Evolutionary conservation across 2,329 filamentous ascomycete genomes (phyloP).

Genomic region (Penicillium sp.): DNA sequence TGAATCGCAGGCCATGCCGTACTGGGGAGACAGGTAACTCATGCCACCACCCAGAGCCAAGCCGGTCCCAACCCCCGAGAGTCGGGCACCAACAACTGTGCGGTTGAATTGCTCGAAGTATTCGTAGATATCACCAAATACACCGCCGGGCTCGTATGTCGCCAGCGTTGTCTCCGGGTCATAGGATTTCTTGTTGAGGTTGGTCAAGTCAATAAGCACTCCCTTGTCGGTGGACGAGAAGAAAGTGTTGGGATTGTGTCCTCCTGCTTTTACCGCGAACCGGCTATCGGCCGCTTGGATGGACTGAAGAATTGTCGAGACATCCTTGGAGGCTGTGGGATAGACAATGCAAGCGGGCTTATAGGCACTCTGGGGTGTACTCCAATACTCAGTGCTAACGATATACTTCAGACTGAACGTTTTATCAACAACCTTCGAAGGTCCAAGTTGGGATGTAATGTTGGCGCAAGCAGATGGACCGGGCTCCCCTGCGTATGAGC

Average conservation of each 20-base stretch:
- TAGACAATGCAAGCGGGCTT: conserved; percentile 29
- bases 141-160: conserved; percentile 25
- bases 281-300: conserved; percentile 24
- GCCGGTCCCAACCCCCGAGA: conserved; percentile 26
- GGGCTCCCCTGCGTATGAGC: conserved; percentile 4
- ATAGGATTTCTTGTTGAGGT: conserved; percentile 27
- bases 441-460: conserved; percentile 53
- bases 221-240: conserved; percentile 27
- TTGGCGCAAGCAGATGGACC: conserved; percentile 31
- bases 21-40: conserved; percentile 28
- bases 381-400: conserved; percentile 27
- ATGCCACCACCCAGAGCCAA: conserved; percentile 27
- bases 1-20: conserved; percentile 29
- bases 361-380: conserved; percentile 24
- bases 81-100: conserved; percentile 26
- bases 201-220: conserved; percentile 24
- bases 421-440: conserved; percentile 19
- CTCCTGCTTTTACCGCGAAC: conserved; percentile 29
- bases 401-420: conserved; percentile 18
- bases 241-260: conserved; percentile 30
- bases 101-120: conserved; percentile 20
- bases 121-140: conserved; percentile 27
- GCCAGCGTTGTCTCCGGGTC: conserved; percentile 24
- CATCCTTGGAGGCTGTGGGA: conserved; percentile 25
- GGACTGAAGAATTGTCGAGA: conserved; percentile 26